Conservation (phyloP, 768 basidiomycete species). For the Mrakia hoshinonis region DNA sequence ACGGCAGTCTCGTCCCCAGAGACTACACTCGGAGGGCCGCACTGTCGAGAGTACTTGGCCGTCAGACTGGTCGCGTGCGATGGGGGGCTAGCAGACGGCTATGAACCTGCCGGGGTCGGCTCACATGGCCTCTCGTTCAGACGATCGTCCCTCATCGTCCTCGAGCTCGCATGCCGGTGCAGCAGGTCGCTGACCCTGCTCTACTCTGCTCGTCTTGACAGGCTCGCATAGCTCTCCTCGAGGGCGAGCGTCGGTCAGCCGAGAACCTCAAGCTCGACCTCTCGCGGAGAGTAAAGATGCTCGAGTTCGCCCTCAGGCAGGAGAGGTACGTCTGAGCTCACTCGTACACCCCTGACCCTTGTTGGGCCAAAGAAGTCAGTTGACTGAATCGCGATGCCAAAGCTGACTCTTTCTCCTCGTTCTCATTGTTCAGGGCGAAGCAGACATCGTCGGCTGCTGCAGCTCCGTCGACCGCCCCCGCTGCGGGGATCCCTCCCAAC, state of each 20-base stretch:
- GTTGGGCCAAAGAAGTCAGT: neutral
- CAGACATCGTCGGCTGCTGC: slow-evolving; percentile 50
- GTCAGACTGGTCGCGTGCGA: too few relatives aligned
- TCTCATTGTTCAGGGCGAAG: slow-evolving; percentile 10
- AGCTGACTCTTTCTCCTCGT: neutral
- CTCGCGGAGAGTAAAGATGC: slow-evolving; percentile 95
- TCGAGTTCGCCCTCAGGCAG: slow-evolving; percentile 91
- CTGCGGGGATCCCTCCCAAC: slow-evolving; percentile 54
- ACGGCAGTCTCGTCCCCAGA: neutral
- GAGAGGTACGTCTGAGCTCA: slow-evolving; percentile 63
- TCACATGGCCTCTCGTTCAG: too few relatives aligned
- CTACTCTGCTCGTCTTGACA: slow-evolving; percentile 38
- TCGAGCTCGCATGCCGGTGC: neutral
- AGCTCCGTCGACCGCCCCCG: slow-evolving; percentile 52
- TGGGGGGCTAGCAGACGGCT: too few relatives aligned
- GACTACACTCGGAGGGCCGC: neutral
- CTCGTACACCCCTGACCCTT: neutral
- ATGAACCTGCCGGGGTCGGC: too few relatives aligned
- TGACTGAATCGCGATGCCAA: neutral
- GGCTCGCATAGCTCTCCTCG: slow-evolving; percentile 94
- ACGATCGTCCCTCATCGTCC: neutral
- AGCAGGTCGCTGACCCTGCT: neutral
- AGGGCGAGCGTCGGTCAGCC: slow-evolving; percentile 91
- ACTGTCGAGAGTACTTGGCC: too few relatives aligned
- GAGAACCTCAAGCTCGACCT: slow-evolving; percentile 95